Base-by-base conservation (phyloP, 306 rosid genomes). In the Sechiopsis laciniata region DNA sequence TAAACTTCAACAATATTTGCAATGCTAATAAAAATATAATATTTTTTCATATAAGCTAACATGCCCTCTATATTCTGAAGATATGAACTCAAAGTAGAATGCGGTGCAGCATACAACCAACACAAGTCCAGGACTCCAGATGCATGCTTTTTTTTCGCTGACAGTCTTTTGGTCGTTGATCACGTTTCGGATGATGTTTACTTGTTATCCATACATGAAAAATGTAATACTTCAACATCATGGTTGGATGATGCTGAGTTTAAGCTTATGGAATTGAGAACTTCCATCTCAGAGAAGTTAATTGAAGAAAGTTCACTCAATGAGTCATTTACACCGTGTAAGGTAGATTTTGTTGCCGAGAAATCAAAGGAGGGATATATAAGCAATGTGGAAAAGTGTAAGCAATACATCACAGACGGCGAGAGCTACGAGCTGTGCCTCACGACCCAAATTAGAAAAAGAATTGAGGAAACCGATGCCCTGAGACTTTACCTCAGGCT, bases 381-480 rank as follows among this genome's bases (percentile, higher is more conserved):
- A 24, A 79, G 81, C 68, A 92, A 91, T 85, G 91, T 95, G 15
- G 77, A 84, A 42, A 89, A 88, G 84, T 95, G 95, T 81, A 80
- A 86, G 74, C 71, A 84, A 51, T 95, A 89, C 87, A 95, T 95
- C 32, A 95, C 75, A 83, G 90, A 95, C 32, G 99, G 99, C 74
- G 97, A 95, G 77, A 95, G 99, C 84, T 95, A 95, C 35, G 99
- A 95, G 72, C 76, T 95, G 83, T 95, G 99, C 80, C 89, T 91
- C 78, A 95, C 99, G 53, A 91, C 97, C 79, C 99, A 95, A 86
- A 79, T 95, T 46, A 84, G 84, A 77, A 95, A 84, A 82, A 85
- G 66, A 45, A 78, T 89, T 15, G 84, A 83, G 75, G 81, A 85
- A 74, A 76, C 80, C 53, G 81, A 89, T 74, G 35, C 87, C 46